phyloP scores from a whole-genome alignment of 176 grass and related monocot species.

The Oryza officinalis region DNA sequence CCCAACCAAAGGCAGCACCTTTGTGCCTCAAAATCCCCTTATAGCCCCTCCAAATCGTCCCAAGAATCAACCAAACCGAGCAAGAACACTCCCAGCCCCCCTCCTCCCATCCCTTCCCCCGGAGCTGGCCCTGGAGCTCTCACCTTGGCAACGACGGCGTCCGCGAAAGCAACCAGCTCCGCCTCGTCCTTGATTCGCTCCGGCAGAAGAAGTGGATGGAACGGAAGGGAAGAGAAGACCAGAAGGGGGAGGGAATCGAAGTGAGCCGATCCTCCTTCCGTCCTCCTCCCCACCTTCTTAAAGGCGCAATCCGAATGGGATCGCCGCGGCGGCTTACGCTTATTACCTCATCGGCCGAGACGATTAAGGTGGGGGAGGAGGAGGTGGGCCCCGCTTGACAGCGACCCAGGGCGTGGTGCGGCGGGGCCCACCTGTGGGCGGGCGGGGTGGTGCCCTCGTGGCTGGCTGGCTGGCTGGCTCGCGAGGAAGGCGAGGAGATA shows the following conservation, averaged over 20 bases:
- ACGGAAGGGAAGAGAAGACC: not conserved
- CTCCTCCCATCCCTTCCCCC: too few relatives aligned
- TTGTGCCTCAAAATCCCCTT: not conserved
- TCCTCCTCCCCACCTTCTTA: not conserved
- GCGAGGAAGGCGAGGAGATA: not conserved
- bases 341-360: not conserved
- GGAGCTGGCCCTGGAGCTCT: not conserved
- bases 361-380: too few relatives aligned
- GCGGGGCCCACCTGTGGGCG: not conserved
- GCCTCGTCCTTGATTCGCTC: not conserved
- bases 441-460: too few relatives aligned
- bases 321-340: not conserved
- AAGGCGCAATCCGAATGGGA: not conserved
- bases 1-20: not conserved
- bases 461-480: too few relatives aligned
- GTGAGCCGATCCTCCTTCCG: too few relatives aligned
- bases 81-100: not conserved
- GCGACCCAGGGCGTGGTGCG: not conserved
- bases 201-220: not conserved
- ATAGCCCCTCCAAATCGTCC: not conserved
- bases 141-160: not conserved
- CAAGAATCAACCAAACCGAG: not conserved
- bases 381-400: not conserved
- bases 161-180: too few relatives aligned
- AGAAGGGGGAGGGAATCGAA: not conserved